Base-by-base conservation (phyloP, 2,329 filamentous ascomycete species). In the Ophiostoma sp. region DNA sequence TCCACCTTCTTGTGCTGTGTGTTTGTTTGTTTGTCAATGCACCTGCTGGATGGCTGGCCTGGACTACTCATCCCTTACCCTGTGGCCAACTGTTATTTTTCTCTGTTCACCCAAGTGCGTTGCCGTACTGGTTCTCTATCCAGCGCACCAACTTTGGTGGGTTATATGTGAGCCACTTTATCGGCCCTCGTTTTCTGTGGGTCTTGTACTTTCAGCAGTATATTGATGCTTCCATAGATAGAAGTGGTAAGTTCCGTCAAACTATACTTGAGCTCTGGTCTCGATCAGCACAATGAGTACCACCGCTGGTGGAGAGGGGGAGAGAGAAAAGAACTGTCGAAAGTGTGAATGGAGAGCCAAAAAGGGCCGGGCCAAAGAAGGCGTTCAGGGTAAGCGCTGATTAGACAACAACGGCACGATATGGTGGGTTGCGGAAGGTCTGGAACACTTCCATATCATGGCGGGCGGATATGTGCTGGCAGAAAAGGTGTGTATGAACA, bases 171-270 rank as follows among this genome's bases (percentile, higher is more conserved):
- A 45, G 22, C 11, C 17, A 73, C 61, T 73, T 25, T 68, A 63
- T 55, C 61, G 61, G 59, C 22, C 69, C 69, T 68, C 59, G 36
- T 36, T 22, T 61, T 36, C 36, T 71, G 36, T 74, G 72, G 36
- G 61, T 39, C 50, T 50, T 6, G 31, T 33, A 73, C 59, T 71
- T 33, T 72, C 36, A 22, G 33, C 42, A 25, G 45, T 61, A 74
- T 9, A 74, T 74, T 69, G 63, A 28, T 71, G 72, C 71, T 74
- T 74, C 72, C 69, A 74, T 74, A 69, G 52, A 72, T 74, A 74
- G 72, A 72, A 64, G 50, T 57, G 72, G 61, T 45, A 52, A 48
- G 63, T 72, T 68, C 63, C 69, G 69, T 22, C 39, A 33, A 61
- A 45, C 66, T 3, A 55, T n/a, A 31, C 66, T 25, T 25, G 25